phyloP scores from a whole-genome alignment of 1,284 basidiomycete species.

The Caloboletus inedulis region DNA sequence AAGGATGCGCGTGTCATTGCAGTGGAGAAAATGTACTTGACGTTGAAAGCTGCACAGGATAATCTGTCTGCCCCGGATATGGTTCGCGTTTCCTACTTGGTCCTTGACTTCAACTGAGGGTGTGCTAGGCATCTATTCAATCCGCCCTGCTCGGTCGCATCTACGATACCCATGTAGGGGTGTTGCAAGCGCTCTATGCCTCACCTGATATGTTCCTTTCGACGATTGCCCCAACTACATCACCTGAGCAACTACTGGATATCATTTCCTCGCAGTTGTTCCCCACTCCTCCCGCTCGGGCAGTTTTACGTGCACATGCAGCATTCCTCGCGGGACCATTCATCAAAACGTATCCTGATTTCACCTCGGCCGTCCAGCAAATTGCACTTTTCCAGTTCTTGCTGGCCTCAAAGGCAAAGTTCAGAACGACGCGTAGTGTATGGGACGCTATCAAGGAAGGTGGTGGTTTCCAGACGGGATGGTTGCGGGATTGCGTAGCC shows the following conservation, averaged over 20 bases:
- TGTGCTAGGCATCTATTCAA: constrained; percentile 44
- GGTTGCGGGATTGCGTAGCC: constrained; percentile 46
- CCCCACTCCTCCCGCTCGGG: constrained; percentile 46
- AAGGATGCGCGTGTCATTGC: constrained; percentile 49
- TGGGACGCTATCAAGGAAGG: constrained; percentile 57
- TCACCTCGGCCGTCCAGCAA: constrained; percentile 50
- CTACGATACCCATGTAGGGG: constrained; percentile 57
- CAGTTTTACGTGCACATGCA: constrained; percentile 57
- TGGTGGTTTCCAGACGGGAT: constrained; percentile 20
- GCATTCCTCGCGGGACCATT: constrained; percentile 59
- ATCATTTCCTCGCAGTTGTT: constrained; percentile 46
- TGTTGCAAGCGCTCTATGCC: constrained; percentile 67
- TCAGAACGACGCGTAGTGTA: constrained; percentile 56
- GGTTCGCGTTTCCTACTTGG: constrained; percentile 5
- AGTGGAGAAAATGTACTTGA: constrained; percentile 48
- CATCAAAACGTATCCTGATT: constrained; percentile 33
- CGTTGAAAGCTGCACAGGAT: constrained; percentile 24
- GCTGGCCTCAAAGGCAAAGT: constrained; percentile 66
- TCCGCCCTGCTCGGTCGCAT: constrained; percentile 60
- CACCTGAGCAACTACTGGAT: constrained; percentile 44
- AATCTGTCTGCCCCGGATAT: constrained; percentile 37
- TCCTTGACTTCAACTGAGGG: neutral
- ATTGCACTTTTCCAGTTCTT: constrained; percentile 69
- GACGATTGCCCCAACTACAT: constrained; percentile 31
- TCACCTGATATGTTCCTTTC: constrained; percentile 46